Base-by-base conservation (phyloP, 306 rosid genomes). In the Potentilla sterilis region DNA sequence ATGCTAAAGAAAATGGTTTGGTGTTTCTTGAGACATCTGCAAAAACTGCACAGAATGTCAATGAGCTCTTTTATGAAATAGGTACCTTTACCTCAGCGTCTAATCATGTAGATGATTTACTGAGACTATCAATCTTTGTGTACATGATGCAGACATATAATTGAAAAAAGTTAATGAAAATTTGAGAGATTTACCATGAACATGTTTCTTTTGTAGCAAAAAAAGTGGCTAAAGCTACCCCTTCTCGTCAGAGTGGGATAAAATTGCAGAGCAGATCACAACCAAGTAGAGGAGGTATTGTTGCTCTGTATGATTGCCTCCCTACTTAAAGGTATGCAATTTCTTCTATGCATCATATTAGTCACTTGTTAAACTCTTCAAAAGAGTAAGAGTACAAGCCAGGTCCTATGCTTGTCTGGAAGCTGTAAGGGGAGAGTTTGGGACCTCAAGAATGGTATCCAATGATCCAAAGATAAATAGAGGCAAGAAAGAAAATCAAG, bases 21-120 rank as follows among this genome's bases (percentile, higher is more conserved):
- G 72, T 87, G 57, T 92, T 90, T 78, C 76, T 88, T 19, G 97
- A 92, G 90, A 88, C 97, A 51, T 92, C 97, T 75, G 97, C 96
- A 32, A 92, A 92, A 87, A 83, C 93, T 2, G 92, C 97, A 58
- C 94, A 90, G 74, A 92, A 92, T 83, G 91, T 92, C 77, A 92
- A 86, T 7, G 97, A 92, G 83, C 97, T 90, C 77, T 92, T 92
- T 75, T 90, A 92, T 82, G 97, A 87, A 80, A 90, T 92, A 88
- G 97, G 96, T 92, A 88, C 38, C 9, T 2, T 28, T 2, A 34
- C 40, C 12, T 3, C 22, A 63, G 43, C 10, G 2, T 34, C 16
- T 35, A 34, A 62, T 32, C 66, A 14, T 63, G 12, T 14, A 34
- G 37, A 28, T 12, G 6, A 1, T 59, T 34, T 34, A 59, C 7